A percentile compares a stretch with the other conserved stretches of the same genome.
Conservation (phyloP, 225 moss, liverwort and hornwort genomes). For the Ulota crispa region DNA sequence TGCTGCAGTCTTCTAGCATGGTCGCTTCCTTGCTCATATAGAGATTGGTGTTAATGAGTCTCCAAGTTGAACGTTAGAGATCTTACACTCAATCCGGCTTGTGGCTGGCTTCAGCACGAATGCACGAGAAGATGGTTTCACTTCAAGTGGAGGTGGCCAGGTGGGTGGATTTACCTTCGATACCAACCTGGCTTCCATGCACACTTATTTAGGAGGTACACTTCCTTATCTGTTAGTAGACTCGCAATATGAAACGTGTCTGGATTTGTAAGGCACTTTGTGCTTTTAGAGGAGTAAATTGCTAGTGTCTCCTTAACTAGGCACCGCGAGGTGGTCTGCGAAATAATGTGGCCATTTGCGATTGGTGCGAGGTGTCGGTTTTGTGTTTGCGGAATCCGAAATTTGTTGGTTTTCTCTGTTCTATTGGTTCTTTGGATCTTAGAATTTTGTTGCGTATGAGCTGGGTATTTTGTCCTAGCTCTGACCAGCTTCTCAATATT, state of each 20-base stretch:
- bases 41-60: background rate
- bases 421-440: conserved; percentile 1
- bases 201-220: conserved; percentile 88
- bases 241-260: conserved; percentile 4
- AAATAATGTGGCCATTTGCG: background rate
- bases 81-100: conserved; percentile 22
- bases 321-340: conserved; percentile 1
- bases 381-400: background rate
- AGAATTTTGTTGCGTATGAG: background rate
- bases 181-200: conserved; percentile 78
- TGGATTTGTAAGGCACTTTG: background rate
- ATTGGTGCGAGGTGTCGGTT: conserved; percentile 14
- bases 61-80: conserved; percentile 3
- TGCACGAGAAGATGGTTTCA: conserved; percentile 59
- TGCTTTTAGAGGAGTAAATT: background rate
- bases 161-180: conserved; percentile 95
- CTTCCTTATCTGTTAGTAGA: conserved; percentile 2
- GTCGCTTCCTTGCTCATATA: background rate
- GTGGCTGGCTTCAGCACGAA: conserved; percentile 52
- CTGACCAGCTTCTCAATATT: conserved; percentile 14
- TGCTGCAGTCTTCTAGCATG: background rate
- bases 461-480: conserved; percentile 16
- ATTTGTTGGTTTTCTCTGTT: background rate
- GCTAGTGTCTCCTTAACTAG: background rate
- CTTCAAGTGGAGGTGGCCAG: conserved; percentile 55